Evolutionary conservation across 2,329 filamentous ascomycete genomes (phyloP).

Genomic region (Colletotrichum sp.): DNA sequence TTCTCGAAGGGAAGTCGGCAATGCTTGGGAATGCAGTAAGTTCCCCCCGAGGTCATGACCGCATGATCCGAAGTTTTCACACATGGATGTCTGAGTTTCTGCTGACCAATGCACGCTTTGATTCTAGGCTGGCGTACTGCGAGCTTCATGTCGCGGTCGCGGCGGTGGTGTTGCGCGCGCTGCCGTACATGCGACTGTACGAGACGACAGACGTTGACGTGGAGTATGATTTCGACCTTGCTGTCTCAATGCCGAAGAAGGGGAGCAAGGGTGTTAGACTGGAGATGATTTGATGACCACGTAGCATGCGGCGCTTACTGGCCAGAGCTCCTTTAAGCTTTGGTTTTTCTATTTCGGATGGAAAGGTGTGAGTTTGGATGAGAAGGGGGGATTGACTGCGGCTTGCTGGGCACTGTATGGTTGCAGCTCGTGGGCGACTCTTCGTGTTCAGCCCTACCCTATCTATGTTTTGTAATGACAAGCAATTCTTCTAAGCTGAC

Average conservation of each 20-base stretch:
- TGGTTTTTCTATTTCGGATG: not conserved
- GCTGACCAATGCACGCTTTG: not conserved
- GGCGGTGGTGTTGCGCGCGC: constrained; percentile 27
- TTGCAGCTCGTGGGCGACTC: not conserved
- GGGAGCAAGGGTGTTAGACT: constrained; percentile 10
- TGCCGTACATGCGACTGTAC: constrained; percentile 28
- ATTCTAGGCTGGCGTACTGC: constrained; percentile 30
- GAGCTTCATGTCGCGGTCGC: constrained; percentile 29
- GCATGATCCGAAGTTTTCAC: not conserved
- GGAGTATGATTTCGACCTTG: constrained; percentile 29
- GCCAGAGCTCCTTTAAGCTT: not conserved
- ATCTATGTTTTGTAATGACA: not conserved
- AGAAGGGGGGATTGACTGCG: not conserved
- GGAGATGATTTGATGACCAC: not conserved
- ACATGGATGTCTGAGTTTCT: not conserved
- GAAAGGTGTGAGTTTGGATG: not conserved
- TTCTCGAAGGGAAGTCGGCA: constrained; percentile 22
- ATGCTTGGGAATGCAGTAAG: constrained; percentile 25
- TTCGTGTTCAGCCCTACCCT: not conserved
- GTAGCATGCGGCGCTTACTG: not conserved
- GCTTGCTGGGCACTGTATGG: not conserved
- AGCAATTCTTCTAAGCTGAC: not conserved
- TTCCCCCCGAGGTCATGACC: not conserved
- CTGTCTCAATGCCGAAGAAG: constrained; percentile 22
- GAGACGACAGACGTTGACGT: constrained; percentile 32